Conservation (phyloP, 73 alveolate genomes). For the Tetrahymena elliotti region DNA sequence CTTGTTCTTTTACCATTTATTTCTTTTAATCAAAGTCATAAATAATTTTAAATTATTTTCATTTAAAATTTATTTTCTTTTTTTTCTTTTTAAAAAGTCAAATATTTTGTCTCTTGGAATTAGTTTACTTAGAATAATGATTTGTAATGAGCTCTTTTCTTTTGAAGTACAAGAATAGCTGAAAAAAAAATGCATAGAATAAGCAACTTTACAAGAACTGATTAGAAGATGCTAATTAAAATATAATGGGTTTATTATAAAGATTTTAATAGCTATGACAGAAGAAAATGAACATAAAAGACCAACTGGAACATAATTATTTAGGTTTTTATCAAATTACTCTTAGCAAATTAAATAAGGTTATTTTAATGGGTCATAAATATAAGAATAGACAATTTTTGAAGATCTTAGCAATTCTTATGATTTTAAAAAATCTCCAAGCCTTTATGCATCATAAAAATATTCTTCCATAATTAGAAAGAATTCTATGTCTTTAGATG, state of each 20-base stretch:
- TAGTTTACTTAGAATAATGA: background rate
- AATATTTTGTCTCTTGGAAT: background rate
- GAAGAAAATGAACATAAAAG: background rate
- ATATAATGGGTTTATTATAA: background rate
- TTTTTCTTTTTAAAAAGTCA: background rate
- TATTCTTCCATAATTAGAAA: background rate
- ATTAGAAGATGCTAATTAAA: background rate
- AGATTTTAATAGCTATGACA: background rate
- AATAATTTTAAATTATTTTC: too few relatives aligned
- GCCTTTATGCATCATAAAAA: background rate
- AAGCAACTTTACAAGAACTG: background rate
- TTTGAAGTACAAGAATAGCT: background rate
- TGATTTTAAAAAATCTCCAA: background rate
- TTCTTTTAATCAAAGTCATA: background rate
- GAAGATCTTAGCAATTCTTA: background rate
- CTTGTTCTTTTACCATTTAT: background rate
- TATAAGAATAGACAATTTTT: background rate
- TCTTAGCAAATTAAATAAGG: background rate
- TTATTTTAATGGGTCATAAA: background rate
- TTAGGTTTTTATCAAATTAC: background rate
- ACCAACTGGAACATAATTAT: background rate
- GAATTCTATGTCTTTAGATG: background rate
- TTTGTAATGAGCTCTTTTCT: background rate
- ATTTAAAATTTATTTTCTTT: too few relatives aligned
- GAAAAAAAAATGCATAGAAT: background rate